These are phyloP conservation scores for Usnea hakonensis DNA, from an alignment of 495 filamentous ascomycete genomes.

Conservation along the genomic window DNA sequence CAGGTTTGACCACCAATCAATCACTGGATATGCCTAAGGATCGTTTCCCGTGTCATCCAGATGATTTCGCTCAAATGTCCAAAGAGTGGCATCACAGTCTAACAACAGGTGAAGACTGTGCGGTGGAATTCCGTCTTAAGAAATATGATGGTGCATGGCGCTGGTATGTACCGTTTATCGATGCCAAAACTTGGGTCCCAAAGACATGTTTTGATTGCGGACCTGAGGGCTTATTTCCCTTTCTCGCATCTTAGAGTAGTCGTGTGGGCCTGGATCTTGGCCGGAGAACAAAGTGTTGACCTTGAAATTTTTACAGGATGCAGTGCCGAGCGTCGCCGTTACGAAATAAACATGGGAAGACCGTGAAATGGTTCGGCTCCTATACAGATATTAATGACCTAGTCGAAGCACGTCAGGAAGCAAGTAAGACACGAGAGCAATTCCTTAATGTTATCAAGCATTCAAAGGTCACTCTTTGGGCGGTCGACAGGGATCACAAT, in stretches of 20 bases:
- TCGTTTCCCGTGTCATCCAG: constrained; percentile 43
- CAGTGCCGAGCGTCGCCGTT: constrained; percentile 57
- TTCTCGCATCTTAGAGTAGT: not conserved
- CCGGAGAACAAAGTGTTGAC: not conserved
- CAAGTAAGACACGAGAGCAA: constrained; percentile 51
- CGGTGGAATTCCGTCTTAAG: constrained; percentile 58
- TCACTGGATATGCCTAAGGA: constrained; percentile 32
- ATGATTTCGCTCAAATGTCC: constrained; percentile 47
- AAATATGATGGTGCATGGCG: constrained; percentile 56
- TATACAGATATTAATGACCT: constrained; percentile 31
- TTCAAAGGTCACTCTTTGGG: constrained; percentile 60
- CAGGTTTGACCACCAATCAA: constrained; percentile 50
- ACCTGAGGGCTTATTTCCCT: not conserved
- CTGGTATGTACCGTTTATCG: constrained; percentile 28
- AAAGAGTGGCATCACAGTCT: constrained; percentile 51
- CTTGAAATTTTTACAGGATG: constrained; percentile 37
- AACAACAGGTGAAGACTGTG: constrained; percentile 55
- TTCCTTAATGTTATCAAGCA: constrained; percentile 61
- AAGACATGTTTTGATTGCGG: not conserved
- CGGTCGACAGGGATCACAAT: constrained; percentile 47
- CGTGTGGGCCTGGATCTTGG: not conserved
- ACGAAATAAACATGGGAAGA: constrained; percentile 49
- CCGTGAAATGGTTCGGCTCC: constrained; percentile 64
- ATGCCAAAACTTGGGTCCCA: not conserved
- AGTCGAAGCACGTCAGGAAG: constrained; percentile 51